Base-by-base conservation (phyloP, 176 grass and related monocot species). In the Carex cristatella region DNA sequence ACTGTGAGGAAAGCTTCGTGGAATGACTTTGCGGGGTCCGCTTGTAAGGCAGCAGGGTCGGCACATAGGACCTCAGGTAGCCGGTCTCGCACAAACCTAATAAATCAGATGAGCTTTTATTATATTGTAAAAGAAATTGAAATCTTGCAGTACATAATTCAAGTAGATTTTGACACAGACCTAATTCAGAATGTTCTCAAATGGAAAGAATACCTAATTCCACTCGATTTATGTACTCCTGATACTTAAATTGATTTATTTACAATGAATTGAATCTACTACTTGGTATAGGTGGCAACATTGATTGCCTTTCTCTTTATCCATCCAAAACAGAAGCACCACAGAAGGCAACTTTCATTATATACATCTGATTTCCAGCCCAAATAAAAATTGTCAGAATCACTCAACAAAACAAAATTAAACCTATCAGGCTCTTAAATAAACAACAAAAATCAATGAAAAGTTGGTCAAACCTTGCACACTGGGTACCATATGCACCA, bases 31-130 rank as follows among this genome's bases (percentile, higher is more conserved):
- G 53, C 69, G n/a, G 93, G 95, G 85, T 91, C 84, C 5, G 69
- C 62, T 48, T 49, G 51, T n/a, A 98, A 88, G 14, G 14, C 18
- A 55, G 23, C 54, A 0, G 76, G 40, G 2, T 80, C 77, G 11
- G 11, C 84, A 2, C 79, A 75, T 56, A 98, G 87, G 58, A 92
- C 70, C 27, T 86, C 86, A 13, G 85, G 85, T 77, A 98, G 88
- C 28, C 86, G 82, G 23, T 94, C 93, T 7, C 93, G 80, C 79
- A 88, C 93, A 86, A 98, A 98, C 49, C 81, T 83, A 40, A 69
- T 35, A 46, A 53, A 64, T 42, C 5, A 61, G 11, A 61, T n/a
- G 1, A n/a, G 14, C 35, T 18, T 71, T 62, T 62, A n/a, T 62
- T 19, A 46, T 42, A 46, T n/a, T 71, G 0, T 0, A 19, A 62